phyloP scores from a whole-genome alignment of 1,139 yeast species.

The Saccharomyces hybrid region DNA sequence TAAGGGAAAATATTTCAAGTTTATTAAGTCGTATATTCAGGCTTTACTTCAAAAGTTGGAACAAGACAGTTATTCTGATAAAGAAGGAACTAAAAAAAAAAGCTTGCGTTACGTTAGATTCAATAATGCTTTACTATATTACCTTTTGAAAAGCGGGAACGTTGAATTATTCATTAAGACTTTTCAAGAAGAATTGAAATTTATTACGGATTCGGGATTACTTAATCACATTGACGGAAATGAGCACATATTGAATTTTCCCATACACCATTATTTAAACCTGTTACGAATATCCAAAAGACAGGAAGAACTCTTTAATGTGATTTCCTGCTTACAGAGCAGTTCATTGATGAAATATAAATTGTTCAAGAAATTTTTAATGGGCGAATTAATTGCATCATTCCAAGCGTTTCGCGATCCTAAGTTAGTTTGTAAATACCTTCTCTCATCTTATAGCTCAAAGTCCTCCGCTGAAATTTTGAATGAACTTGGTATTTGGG shows the following conservation, averaged over 20 bases:
- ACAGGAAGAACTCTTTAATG: conserved; percentile 1
- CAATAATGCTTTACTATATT: conserved; percentile 15
- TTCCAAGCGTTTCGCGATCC: neutral
- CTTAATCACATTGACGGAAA: conserved; percentile 5
- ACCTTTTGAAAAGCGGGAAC: conserved; percentile 13
- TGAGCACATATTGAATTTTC: conserved; percentile 10
- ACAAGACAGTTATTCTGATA: neutral
- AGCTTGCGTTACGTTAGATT: conserved; percentile 12
- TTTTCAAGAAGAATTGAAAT: conserved; percentile 9
- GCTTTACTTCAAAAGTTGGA: conserved; percentile 21
- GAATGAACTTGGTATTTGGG: conserved; percentile 1
- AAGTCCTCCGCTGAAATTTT: neutral
- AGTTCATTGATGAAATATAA: neutral
- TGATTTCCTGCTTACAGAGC: neutral
- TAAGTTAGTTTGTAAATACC: neutral
- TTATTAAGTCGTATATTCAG: conserved; percentile 17
- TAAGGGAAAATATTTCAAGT: conserved; percentile 14
- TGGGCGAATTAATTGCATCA: neutral
- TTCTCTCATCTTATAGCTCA: neutral
- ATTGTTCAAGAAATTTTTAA: neutral
- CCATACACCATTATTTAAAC: conserved; percentile 15
- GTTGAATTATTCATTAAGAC: conserved; percentile 15
- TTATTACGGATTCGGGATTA: conserved; percentile 5
- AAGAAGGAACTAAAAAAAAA: neutral
- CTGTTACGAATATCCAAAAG: conserved; percentile 9